Percentiles rank a stretch among this genome's conserved stretches.
phyloP scores from a whole-genome alignment of 768 basidiomycete species.

The Phaeolepiota aurea region DNA sequence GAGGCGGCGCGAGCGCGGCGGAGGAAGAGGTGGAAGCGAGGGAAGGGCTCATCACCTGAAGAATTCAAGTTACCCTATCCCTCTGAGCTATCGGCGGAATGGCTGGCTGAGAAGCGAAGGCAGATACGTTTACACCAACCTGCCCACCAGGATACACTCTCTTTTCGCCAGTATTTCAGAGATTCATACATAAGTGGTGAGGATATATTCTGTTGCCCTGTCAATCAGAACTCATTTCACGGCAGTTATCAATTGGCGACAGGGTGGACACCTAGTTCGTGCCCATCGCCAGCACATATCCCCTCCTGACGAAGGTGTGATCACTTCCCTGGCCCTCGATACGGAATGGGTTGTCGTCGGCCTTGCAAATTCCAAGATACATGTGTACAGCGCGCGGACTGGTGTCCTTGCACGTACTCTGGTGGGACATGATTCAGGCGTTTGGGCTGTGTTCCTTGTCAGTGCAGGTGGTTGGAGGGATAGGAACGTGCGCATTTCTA shows the following conservation, averaged over 20 bases:
- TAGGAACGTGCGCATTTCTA: no score
- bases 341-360: slow-evolving; percentile 81
- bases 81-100: slow-evolving; percentile 29
- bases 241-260: slow-evolving; percentile 74
- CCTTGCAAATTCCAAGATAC: slow-evolving; percentile 77
- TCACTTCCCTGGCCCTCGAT: slow-evolving; percentile 85
- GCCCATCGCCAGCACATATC: slow-evolving; percentile 45
- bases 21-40: slow-evolving; percentile 23
- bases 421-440: slow-evolving; percentile 80
- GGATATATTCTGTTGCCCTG: slow-evolving; percentile 12
- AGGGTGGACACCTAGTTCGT: slow-evolving; percentile 62
- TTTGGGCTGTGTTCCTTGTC: slow-evolving; percentile 85
- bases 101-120: slow-evolving; percentile 22
- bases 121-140: background rate
- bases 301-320: slow-evolving; percentile 49
- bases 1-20: slow-evolving; percentile 15
- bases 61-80: slow-evolving; percentile 11
- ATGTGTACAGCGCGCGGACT: slow-evolving; percentile 74
- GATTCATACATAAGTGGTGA: slow-evolving; percentile 62
- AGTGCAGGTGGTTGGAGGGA: slow-evolving; percentile 44
- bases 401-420: slow-evolving; percentile 74
- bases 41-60: slow-evolving; percentile 21
- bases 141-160: slow-evolving; percentile 23
- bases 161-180: slow-evolving; percentile 67
- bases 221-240: background rate